Evolutionary conservation across 2,329 filamentous ascomycete genomes (phyloP).

Genomic region (Fusarium tjaetaba): DNA sequence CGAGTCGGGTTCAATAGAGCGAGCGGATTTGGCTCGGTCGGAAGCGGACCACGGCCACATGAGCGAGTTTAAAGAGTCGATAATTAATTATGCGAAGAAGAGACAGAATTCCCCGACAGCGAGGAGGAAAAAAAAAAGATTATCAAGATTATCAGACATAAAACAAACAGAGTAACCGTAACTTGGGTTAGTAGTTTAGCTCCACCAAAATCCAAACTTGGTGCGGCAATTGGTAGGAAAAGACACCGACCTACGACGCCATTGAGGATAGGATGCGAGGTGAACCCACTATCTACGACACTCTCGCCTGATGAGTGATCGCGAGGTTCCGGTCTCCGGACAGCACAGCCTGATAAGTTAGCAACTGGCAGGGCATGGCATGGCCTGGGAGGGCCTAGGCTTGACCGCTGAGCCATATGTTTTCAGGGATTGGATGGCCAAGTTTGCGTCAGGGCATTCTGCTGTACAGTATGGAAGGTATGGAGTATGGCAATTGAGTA

Average conservation of each 20-base stretch:
- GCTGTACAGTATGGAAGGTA: too few species aligned
- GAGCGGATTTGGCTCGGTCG: conserved; percentile 38
- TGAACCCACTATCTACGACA: conserved; percentile 35
- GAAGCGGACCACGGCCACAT: conserved; percentile 1
- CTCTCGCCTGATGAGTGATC: conserved; percentile 34
- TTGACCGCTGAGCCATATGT: conserved; percentile 19
- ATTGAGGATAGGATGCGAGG: conserved; percentile 15
- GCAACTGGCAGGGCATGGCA: conserved; percentile 15
- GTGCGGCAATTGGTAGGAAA: conserved; percentile 35
- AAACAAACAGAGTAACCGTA: conserved; percentile 2
- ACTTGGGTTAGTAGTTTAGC: background rate
- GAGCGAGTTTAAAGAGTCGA: background rate
- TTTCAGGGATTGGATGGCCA: background rate
- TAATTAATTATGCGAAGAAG: background rate
- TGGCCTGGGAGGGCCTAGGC: background rate
- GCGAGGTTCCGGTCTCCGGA: conserved; percentile 41
- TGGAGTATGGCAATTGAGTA: background rate
- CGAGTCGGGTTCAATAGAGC: conserved; percentile 29
- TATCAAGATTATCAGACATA: conserved; percentile 33
- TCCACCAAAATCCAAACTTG: conserved; percentile 29
- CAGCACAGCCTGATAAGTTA: conserved; percentile 33
- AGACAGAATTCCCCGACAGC: background rate
- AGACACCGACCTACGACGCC: conserved; percentile 3
- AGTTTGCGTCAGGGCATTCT: background rate
- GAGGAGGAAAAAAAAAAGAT: conserved; percentile 5